phyloP scores from a whole-genome alignment of 345 rosid genomes.

The Nephelium lappaceum region DNA sequence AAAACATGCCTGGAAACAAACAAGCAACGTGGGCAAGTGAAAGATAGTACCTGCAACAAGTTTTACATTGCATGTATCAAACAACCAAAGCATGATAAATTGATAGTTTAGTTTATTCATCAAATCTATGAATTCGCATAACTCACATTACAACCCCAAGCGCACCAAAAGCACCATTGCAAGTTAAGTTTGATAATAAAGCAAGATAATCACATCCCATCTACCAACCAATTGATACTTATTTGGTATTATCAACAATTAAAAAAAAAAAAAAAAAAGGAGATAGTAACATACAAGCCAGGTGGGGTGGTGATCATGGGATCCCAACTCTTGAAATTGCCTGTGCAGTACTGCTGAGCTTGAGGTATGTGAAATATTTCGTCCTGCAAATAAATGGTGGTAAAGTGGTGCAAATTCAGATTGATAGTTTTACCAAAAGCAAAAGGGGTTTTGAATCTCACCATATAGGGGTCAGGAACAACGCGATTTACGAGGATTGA shows the following conservation, averaged over 20 bases:
- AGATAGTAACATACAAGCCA: conserved; percentile 62
- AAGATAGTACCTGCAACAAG: conserved; percentile 80
- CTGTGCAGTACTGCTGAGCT: conserved; percentile 79
- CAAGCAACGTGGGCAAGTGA: conserved; percentile 75
- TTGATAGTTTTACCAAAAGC: neutral
- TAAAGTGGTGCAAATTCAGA: neutral
- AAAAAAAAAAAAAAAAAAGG: no score
- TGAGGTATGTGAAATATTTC: conserved; percentile 96
- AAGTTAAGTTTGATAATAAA: neutral
- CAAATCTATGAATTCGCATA: neutral
- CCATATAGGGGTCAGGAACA: conserved; percentile 91
- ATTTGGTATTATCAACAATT: neutral
- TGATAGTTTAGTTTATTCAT: neutral
- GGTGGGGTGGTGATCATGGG: conserved; percentile 99
- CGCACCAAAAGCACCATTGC: neutral
- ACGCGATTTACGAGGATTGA: conserved; percentile 68
- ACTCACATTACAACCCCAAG: neutral
- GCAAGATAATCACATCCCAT: neutral
- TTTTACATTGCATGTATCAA: conserved; percentile 28
- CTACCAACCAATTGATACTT: neutral
- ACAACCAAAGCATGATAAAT: neutral
- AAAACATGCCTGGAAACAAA: conserved; percentile 67
- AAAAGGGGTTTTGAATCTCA: conserved; percentile 22
- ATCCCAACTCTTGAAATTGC: conserved; percentile 85
- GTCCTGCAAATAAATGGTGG: conserved; percentile 52